phyloP scores from a whole-genome alignment of 208 protist genomes.

The Herpetomonas muscarum region DNA sequence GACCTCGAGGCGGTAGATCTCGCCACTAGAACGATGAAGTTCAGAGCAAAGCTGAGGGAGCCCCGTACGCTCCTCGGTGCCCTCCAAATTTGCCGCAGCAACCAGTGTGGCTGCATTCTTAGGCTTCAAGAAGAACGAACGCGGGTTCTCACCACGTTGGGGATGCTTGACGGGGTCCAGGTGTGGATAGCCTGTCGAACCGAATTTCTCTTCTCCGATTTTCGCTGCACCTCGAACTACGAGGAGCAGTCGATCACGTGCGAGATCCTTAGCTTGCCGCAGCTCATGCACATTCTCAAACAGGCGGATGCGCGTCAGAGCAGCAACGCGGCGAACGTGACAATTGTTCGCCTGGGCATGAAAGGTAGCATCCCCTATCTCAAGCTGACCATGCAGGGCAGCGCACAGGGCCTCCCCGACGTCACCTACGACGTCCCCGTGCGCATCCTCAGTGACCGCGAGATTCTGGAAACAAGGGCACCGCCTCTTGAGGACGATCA shows the following conservation, averaged over 20 bases:
- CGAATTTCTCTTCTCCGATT: slow-evolving; percentile 59
- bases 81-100: slow-evolving; percentile 59
- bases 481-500: slow-evolving; percentile 43
- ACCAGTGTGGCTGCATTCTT: slow-evolving; percentile 54
- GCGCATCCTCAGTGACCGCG: slow-evolving; percentile 51
- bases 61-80: slow-evolving; percentile 43
- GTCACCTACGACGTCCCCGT: slow-evolving; percentile 78
- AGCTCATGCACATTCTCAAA: slow-evolving; percentile 64
- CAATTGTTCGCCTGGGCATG: slow-evolving; percentile 50
- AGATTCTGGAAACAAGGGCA: slow-evolving; percentile 44
- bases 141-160: slow-evolving; percentile 64
- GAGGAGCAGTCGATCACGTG: slow-evolving; percentile 70
- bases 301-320: slow-evolving; percentile 47
- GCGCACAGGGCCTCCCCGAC: slow-evolving; percentile 33
- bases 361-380: slow-evolving; percentile 20
- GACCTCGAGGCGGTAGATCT: no score
- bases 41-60: slow-evolving; percentile 69
- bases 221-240: slow-evolving; percentile 60
- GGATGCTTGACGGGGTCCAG: slow-evolving; percentile 55
- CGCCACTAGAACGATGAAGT: no score
- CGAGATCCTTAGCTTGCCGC: slow-evolving; percentile 58
- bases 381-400: slow-evolving; percentile 39
- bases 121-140: slow-evolving; percentile 52
- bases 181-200: slow-evolving; percentile 71
- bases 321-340: slow-evolving; percentile 16